Evolutionary conservation across 176 grass and related monocot species (phyloP), one percentile per base, ranked within the genome.

Genomic region (Lolium perenne): DNA sequence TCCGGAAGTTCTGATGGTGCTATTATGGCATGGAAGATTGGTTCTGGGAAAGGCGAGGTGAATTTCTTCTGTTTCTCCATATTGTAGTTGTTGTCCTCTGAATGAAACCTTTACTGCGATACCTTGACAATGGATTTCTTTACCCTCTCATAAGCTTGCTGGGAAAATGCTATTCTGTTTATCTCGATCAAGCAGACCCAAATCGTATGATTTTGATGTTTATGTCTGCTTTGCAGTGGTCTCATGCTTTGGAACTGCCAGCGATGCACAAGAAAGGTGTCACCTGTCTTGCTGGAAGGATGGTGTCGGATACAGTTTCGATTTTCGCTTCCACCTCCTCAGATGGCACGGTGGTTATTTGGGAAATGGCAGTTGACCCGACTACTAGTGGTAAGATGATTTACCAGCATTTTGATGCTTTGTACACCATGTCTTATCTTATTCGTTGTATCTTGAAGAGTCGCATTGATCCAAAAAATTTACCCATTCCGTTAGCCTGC

Each of bases 291-390:
- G 80, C 86, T 85, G 91, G 88, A 72, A 83, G 90, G 54, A 93
- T 94, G 92, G 73, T 94, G 68, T 99, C 87, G 1, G 65, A 88
- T 84, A 83, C 35, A 74, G 49, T 82, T 84, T 85, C 92, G 38
- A 91, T 96, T 81, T 96, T 93, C 21, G 92, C 94, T 78, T 98
- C 97, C 74, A 92, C 94, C 67, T 98, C 94, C 21, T 98, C 97
- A 3, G 97, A 98, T 85, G 86, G 94, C 32, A 88, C 83, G 77
- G 92, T 98, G 67, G 79, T 91, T 86, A 92, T 94, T 55, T 99
- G 91, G 92, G 85, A 96, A 86, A 80, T 99, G 89, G 41, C 26
- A 23, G 57, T 82, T 82, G 84, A 93, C 7, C 83, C 75, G 18
- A 45, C 43, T 41, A 18, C 32, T 26, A 82, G 21, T 74, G 90